These are phyloP conservation scores for Crithidia bombi DNA, from an alignment of 208 protist genomes.

Conservation along the genomic window DNA sequence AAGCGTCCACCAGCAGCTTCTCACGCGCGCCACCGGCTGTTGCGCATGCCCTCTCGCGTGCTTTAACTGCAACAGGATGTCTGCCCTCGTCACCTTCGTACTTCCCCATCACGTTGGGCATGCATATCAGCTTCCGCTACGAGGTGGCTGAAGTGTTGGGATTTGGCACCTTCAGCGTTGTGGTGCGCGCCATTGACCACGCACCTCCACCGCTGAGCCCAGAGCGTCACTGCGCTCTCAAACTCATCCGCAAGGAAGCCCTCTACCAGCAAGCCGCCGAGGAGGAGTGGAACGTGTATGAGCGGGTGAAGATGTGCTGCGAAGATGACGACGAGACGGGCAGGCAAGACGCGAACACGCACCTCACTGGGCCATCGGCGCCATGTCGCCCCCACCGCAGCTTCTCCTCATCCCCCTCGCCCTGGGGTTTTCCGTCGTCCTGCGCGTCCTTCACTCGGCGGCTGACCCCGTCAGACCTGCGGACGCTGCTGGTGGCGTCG, in stretches of 20 bases:
- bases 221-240: conserved; percentile 37
- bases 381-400: background rate
- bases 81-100: conserved; percentile 47
- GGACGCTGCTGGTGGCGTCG: conserved; percentile 7
- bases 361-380: background rate
- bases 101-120: conserved; percentile 85
- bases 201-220: conserved; percentile 33
- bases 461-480: conserved; percentile 22
- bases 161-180: conserved; percentile 84
- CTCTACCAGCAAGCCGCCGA: conserved; percentile 55
- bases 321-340: background rate
- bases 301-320: conserved; percentile 38
- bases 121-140: conserved; percentile 94
- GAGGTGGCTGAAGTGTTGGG: conserved; percentile 76
- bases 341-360: background rate
- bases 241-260: conserved; percentile 31
- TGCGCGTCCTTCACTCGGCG: background rate
- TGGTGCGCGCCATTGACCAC: conserved; percentile 88
- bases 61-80: background rate
- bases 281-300: conserved; percentile 48
- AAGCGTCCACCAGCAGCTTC: background rate
- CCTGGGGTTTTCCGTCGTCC: background rate
- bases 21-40: too few relatives aligned
- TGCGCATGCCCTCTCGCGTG: too few relatives aligned
- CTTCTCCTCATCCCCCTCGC: background rate